phyloP scores from a whole-genome alignment of 495 filamentous ascomycete genomes.

The Penicillium lividum region DNA sequence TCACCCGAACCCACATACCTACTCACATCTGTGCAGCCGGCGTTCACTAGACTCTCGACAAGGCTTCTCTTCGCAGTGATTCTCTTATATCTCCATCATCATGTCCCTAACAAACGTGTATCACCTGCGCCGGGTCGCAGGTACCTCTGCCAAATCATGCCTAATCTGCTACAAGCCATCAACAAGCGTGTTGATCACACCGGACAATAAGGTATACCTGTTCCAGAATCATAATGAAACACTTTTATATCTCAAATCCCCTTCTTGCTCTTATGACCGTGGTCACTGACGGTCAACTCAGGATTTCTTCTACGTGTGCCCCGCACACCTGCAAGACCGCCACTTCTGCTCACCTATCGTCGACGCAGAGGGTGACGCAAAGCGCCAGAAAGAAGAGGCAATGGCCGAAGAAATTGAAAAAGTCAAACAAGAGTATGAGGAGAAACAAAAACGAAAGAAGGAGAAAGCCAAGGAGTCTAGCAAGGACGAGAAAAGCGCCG shows the following conservation, averaged over 20 bases:
- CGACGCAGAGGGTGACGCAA: constrained; percentile 71
- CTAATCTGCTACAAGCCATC: constrained; percentile 89
- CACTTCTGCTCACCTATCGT: constrained; percentile 80
- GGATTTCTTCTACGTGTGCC: constrained; percentile 95
- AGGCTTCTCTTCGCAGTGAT: not conserved
- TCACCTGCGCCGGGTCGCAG: constrained; percentile 85
- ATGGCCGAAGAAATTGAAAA: constrained; percentile 72
- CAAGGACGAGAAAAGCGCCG: constrained; percentile 43
- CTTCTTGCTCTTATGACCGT: not conserved
- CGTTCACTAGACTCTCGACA: not conserved
- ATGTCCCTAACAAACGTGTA: constrained; percentile 79
- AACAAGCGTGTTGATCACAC: constrained; percentile 81
- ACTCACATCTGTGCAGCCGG: not conserved
- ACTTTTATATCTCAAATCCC: no score
- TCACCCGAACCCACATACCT: not conserved
- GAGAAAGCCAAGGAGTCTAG: constrained; percentile 27
- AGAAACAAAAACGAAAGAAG: constrained; percentile 43
- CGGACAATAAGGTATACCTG: constrained; percentile 76
- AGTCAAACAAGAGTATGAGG: constrained; percentile 60
- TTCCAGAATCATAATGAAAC: no score
- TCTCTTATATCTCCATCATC: not conserved
- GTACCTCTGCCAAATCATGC: constrained; percentile 78
- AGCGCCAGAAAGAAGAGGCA: constrained; percentile 63
- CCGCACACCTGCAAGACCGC: constrained; percentile 78
- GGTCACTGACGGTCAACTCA: constrained; percentile 31